Evolutionary conservation across 176 grass and related monocot species (phyloP).

Genomic region (Zea mays): Zm-B73-REFERENCE-NAM-5.0 NC_050103.1:127823001-127823500

Average conservation of each 20-base stretch:
- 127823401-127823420: background rate
- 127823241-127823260: too few species aligned
- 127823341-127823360: background rate
- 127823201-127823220: background rate
- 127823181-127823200: background rate
- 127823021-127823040: background rate
- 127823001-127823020: slow-evolving; percentile 6
- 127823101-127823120: background rate
- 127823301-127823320: background rate
- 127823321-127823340: too few species aligned
- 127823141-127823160: background rate
- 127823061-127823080: slow-evolving; percentile 10
- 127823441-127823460: background rate
- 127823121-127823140: background rate
- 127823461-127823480: background rate
- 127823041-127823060: slow-evolving; percentile 7
- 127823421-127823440: background rate
- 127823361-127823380: background rate
- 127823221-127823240: background rate
- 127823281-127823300: background rate
- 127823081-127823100: background rate
- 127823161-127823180: background rate
- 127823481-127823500: background rate
- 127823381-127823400: background rate
- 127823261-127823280: too few species aligned